Conservation (phyloP, 495 filamentous ascomycete genomes). For the Penicillium silybi region DNA sequence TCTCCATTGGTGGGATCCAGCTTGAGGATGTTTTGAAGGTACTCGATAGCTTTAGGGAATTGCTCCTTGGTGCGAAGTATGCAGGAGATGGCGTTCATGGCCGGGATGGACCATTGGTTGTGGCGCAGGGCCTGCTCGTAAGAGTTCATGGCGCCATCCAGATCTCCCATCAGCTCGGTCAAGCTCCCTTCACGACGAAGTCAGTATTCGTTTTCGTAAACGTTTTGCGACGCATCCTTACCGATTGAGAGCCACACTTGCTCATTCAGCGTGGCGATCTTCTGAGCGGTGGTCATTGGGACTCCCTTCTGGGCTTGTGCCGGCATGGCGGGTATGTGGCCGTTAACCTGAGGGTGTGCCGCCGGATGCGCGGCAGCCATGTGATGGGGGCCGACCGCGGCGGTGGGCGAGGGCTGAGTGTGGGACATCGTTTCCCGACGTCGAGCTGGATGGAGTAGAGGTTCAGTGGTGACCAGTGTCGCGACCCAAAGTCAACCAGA, state of each 20-base stretch:
- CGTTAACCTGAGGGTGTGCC: constrained; percentile 49
- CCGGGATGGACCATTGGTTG: constrained; percentile 85
- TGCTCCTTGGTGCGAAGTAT: constrained; percentile 90
- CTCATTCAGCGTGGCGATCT: constrained; percentile 69
- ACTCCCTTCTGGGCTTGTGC: constrained; percentile 49
- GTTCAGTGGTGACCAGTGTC: constrained; percentile 8
- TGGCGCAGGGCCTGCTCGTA: constrained; percentile 86
- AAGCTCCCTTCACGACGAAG: constrained; percentile 57
- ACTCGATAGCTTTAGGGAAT: constrained; percentile 91
- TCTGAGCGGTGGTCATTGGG: constrained; percentile 53
- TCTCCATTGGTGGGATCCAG: constrained; percentile 86
- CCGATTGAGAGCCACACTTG: constrained; percentile 91
- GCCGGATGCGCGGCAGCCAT: constrained; percentile 36
- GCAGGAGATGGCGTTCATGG: constrained; percentile 91
- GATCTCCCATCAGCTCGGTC: constrained; percentile 82
- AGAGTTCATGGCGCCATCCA: constrained; percentile 80
- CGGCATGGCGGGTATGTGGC: constrained; percentile 47
- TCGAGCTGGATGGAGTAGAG: not conserved
- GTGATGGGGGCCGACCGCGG: constrained; percentile 47
- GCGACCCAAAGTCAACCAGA: constrained; percentile 16
- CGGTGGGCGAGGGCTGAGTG: constrained; percentile 51
- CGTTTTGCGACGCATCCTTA: constrained; percentile 36
- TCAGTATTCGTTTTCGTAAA: constrained; percentile 2
- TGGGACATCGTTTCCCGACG: constrained; percentile 38
- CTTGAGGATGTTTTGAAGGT: constrained; percentile 85